These are phyloP conservation scores for Arthroderma uncinatum DNA, from an alignment of 2,329 filamentous ascomycete genomes.

Conservation along the genomic window DNA sequence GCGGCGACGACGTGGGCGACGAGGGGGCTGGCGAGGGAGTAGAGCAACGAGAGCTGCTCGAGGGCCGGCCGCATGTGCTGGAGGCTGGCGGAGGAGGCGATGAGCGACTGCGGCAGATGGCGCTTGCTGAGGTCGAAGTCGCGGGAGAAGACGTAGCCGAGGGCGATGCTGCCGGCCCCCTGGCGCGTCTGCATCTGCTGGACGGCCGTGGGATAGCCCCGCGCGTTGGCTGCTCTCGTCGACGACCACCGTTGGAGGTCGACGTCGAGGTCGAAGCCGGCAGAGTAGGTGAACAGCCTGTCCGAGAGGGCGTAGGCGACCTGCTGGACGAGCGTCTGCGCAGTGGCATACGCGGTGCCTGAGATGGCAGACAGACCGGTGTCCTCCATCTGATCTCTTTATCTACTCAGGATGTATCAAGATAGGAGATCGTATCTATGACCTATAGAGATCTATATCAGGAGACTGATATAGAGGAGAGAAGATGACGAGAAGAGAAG, in stretches of 20 bases:
- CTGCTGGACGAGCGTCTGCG: constrained; percentile 89
- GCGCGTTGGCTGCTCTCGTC: constrained; percentile 61
- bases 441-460: too few relatives aligned
- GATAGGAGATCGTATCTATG: too few relatives aligned
- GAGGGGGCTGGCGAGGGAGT: constrained; percentile 83
- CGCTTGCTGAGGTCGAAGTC: constrained; percentile 90
- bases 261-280: constrained; percentile 81
- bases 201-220: constrained; percentile 68
- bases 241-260: constrained; percentile 68
- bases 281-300: constrained; percentile 95
- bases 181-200: constrained; percentile 74
- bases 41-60: constrained; percentile 84
- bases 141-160: constrained; percentile 95
- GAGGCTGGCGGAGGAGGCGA: constrained; percentile 76
- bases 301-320: constrained; percentile 90
- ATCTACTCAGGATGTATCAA: too few relatives aligned
- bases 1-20: constrained; percentile 85
- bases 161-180: constrained; percentile 79
- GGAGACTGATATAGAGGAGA: neutral
- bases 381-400: too few relatives aligned
- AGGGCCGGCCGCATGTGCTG: constrained; percentile 69
- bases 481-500: neutral
- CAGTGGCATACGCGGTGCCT: constrained; percentile 85
- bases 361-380: constrained; percentile 37
- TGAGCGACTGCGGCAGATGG: constrained; percentile 78